Percentiles rank a stretch among this genome's conserved stretches.
Conservation (phyloP, 2,329 filamentous ascomycete species). For the Cytospora leucostoma region DNA sequence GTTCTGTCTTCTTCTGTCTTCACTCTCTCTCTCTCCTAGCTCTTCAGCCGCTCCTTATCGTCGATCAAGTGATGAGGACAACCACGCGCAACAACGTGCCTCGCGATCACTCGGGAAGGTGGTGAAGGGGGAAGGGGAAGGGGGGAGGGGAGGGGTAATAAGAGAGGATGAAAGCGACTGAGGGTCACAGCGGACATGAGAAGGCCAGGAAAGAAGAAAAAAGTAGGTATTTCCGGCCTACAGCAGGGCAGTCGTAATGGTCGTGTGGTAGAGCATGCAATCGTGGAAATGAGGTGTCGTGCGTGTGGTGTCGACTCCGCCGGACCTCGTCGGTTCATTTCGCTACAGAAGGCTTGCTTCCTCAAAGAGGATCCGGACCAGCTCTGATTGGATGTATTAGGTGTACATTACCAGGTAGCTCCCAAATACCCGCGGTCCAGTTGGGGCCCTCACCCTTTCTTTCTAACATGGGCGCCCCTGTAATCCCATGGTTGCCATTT, state of each 20-base stretch:
- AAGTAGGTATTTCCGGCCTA: background rate
- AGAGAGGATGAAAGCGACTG: constrained; percentile 1
- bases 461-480: background rate
- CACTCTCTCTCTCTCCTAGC: constrained; percentile 6
- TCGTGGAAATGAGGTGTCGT: background rate
- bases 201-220: background rate
- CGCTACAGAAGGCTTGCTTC: constrained; percentile 4
- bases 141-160: constrained; percentile 1
- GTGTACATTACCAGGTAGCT: too few species aligned
- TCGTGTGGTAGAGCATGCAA: background rate
- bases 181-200: background rate
- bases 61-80: constrained; percentile 27
- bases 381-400: background rate
- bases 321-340: constrained; percentile 1
- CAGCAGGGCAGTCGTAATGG: background rate
- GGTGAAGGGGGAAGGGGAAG: constrained; percentile 6
- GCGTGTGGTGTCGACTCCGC: constrained; percentile 5
- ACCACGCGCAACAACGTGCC: constrained; percentile 28
- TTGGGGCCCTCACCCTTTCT: background rate
- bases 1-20: background rate
- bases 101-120: constrained; percentile 27
- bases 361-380: background rate
- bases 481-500: background rate
- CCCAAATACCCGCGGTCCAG: background rate
- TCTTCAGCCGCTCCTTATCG: constrained; percentile 25